Evolutionary conservation across 140 eudicot genomes (phyloP).

Genomic region (Flaveria floridana): DNA sequence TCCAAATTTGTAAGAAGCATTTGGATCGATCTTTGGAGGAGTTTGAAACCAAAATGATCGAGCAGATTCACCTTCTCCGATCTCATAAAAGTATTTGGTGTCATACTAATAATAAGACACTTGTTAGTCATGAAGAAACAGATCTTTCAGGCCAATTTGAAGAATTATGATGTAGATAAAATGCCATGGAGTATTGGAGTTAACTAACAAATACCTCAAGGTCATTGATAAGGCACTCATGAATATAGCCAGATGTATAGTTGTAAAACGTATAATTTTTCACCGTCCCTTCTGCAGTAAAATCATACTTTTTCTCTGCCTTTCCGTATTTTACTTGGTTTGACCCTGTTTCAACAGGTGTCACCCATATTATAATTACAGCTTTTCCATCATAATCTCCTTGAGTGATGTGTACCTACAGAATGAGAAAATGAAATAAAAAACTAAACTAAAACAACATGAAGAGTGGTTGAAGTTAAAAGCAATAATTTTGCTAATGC

Average conservation of each 20-base stretch:
- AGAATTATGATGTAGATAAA: neutral
- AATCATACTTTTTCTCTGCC: conserved; percentile 21
- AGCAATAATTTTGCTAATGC: neutral
- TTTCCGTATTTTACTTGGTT: conserved; percentile 31
- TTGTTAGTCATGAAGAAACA: conserved; percentile 10
- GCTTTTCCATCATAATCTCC: conserved; percentile 92
- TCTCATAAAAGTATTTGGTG: conserved; percentile 27
- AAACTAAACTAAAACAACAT: neutral
- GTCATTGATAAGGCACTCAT: conserved; percentile 22
- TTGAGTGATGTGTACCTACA: conserved; percentile 82
- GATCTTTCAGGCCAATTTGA: neutral
- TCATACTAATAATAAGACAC: conserved; percentile 16
- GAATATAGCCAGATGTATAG: conserved; percentile 32
- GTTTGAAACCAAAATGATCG: conserved; percentile 34
- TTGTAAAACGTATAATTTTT: conserved; percentile 25
- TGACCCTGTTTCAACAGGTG: conserved; percentile 53
- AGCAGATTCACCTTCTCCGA: conserved; percentile 35
- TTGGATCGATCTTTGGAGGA: conserved; percentile 26
- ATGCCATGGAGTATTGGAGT: neutral
- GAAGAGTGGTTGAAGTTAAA: neutral
- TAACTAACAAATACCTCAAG: conserved; percentile 26
- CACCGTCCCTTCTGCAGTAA: conserved; percentile 39
- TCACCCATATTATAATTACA: conserved; percentile 77
- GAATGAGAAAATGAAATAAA: neutral
- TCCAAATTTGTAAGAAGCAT: conserved; percentile 28